These are phyloP conservation scores for Lactarius pseudohatsudake DNA, from an alignment of 768 basidiomycete genomes.

Conservation along the genomic window DNA sequence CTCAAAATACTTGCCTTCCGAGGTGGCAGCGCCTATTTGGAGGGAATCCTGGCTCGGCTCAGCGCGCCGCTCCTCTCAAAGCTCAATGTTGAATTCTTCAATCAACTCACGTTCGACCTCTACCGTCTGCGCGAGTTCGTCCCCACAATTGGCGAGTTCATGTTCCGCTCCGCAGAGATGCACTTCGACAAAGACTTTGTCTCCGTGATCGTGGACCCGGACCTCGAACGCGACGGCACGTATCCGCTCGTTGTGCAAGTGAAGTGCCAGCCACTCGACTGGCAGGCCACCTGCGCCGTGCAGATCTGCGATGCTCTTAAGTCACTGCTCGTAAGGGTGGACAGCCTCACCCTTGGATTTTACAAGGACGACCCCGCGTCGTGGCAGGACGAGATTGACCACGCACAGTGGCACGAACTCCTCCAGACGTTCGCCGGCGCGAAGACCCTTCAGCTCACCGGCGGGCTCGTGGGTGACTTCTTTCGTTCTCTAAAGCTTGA, in stretches of 20 bases:
- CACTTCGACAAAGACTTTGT: background rate
- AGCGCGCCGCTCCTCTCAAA: background rate
- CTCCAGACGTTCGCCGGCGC: background rate
- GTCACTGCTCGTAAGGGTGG: background rate
- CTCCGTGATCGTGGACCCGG: background rate
- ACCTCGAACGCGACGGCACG: background rate
- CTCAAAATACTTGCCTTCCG: background rate
- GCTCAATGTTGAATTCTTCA: background rate
- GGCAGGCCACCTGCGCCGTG: background rate
- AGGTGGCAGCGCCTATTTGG: conserved; percentile 2
- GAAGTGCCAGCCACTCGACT: background rate
- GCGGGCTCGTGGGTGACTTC: conserved; percentile 3
- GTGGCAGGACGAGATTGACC: conserved; percentile 2
- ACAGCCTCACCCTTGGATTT: conserved; percentile 8
- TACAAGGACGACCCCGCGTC: background rate
- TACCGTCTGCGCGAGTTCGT: background rate
- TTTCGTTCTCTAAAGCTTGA: conserved; percentile 3
- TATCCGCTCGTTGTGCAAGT: conserved; percentile 5
- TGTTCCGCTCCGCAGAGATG: background rate
- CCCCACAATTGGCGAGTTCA: too few species aligned
- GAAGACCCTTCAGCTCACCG: conserved; percentile 4
- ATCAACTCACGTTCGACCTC: background rate
- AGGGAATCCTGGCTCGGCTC: background rate
- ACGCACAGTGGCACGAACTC: conserved; percentile 1
- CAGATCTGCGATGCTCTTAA: conserved; percentile 9